phyloP scores from a whole-genome alignment of 805 yeast species.

The Yarrowia sp. region DNA sequence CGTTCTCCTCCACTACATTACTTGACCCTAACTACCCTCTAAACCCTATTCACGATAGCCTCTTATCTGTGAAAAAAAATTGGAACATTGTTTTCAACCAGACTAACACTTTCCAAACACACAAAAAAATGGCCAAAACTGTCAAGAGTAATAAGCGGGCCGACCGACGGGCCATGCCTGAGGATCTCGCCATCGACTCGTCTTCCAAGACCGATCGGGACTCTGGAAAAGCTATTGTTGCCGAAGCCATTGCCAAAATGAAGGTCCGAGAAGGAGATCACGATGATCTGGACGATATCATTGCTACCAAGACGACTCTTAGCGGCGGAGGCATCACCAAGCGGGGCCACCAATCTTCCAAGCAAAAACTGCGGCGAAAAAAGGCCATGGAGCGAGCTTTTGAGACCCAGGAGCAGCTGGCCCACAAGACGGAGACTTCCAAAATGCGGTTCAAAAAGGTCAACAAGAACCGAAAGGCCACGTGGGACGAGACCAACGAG shows the following conservation, averaged over 20 bases:
- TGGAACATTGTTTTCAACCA: background rate
- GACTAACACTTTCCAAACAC: background rate
- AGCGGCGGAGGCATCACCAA: conserved; percentile 16
- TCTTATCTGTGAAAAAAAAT: conserved; percentile 14
- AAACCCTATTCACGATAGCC: conserved; percentile 12
- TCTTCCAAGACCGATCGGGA: conserved; percentile 13
- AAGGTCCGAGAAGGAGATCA: conserved; percentile 20
- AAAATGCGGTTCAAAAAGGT: conserved; percentile 17
- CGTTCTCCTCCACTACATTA: background rate
- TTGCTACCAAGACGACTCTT: conserved; percentile 1
- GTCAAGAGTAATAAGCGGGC: conserved; percentile 15
- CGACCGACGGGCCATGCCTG: conserved; percentile 23
- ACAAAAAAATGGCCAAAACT: background rate
- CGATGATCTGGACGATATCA: conserved; percentile 21
- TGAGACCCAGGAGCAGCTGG: conserved; percentile 18
- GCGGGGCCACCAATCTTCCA: conserved; percentile 13
- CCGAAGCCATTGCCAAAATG: conserved; percentile 22
- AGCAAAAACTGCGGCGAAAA: conserved; percentile 7
- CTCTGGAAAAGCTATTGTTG: conserved; percentile 18
- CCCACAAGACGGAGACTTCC: conserved; percentile 9
- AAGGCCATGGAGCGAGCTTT: conserved; percentile 19
- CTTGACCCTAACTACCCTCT: background rate
- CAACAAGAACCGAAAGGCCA: conserved; percentile 22
- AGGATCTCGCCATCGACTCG: background rate
- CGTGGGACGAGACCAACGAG: conserved; percentile 23